Base-by-base conservation (phyloP, 306 rosid genomes). In the Ceratonia siliqua region DNA sequence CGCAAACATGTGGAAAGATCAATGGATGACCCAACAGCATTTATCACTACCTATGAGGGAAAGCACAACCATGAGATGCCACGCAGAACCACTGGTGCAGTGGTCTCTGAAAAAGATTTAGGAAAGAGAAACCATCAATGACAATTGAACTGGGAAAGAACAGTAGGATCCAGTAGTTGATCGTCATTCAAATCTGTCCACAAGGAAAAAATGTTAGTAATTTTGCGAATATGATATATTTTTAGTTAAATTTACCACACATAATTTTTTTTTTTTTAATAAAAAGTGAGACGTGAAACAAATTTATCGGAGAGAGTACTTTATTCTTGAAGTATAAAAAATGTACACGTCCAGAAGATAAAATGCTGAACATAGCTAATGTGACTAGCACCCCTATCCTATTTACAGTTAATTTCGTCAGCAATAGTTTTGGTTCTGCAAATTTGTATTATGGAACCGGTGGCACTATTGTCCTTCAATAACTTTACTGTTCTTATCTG, bases 1-100 rank as follows among this genome's bases (percentile, higher is more conserved):
- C 87, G 97, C 12, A 94, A 91, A 57, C 97, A 94, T 27, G 97
- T 94, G 57, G 99, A 94, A 72, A 87, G 96, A 87, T 88, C 97
- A 72, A 83, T 90, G 0, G 99, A 91, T 62, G 99, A 92, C 46
- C 96, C 97, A 22, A 86, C 76, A 72, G 85, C 99, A 70, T 94
- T 90, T 70, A 85, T 94, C 71, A 94, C 97, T 2, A 94, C 96
- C 5, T 94, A 94, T 39, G 99, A 92, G 81, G 99, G 99, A 75
- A 94, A 92, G 57, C 97, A 94, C 82, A 94, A 94, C 84, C 95
- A 94, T 80, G 93, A 87, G 24, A 90, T 84, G 90, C 89, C 97
- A 57, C 77, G 86, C 10, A 89, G 82, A 80, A 86, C 72, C 66
- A 56, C 87, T 50, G 79, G 74, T 78, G 52, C 82, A 70, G 74